phyloP scores from a whole-genome alignment of 345 rosid species.

The Acer saccharum region DNA sequence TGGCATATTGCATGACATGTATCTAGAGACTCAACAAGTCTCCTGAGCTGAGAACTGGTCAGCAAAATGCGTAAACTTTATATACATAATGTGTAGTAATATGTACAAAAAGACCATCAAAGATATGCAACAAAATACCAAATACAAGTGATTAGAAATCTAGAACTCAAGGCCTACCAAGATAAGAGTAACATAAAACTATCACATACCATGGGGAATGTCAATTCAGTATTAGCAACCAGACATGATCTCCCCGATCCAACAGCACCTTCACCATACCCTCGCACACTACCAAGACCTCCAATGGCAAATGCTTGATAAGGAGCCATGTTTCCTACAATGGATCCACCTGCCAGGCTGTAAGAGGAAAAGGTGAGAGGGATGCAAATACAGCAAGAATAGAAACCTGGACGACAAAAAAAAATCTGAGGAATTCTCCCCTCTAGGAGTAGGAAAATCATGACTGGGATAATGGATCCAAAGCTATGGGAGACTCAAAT shows the following conservation, averaged over 20 bases:
- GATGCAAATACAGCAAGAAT: conserved; percentile 11
- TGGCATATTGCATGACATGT: not conserved
- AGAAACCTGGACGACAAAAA: not conserved
- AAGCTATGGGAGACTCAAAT: not conserved
- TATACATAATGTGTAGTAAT: not conserved
- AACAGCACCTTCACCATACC: conserved; percentile 95
- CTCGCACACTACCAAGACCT: conserved; percentile 84
- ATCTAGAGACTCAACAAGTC: not conserved
- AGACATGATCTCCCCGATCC: conserved; percentile 95
- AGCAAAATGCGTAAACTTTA: not conserved
- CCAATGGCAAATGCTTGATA: conserved; percentile 97
- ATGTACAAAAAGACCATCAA: not conserved
- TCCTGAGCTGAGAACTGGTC: too few species aligned
- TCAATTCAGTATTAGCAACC: conserved; percentile 77
- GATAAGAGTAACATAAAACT: not conserved
- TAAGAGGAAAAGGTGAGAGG: conserved; percentile 36
- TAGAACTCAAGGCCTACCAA: not conserved
- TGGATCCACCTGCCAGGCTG: conserved; percentile 96
- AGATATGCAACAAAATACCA: not conserved
- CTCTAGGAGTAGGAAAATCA: not conserved
- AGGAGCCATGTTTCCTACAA: conserved; percentile 99
- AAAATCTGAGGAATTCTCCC: not conserved
- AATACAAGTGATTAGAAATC: not conserved
- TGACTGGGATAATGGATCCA: not conserved
- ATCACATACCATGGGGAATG: conserved; percentile 73